These are phyloP conservation scores for Heliocybe sulcata DNA, from an alignment of 1,284 basidiomycete genomes.

Conservation along the genomic window DNA sequence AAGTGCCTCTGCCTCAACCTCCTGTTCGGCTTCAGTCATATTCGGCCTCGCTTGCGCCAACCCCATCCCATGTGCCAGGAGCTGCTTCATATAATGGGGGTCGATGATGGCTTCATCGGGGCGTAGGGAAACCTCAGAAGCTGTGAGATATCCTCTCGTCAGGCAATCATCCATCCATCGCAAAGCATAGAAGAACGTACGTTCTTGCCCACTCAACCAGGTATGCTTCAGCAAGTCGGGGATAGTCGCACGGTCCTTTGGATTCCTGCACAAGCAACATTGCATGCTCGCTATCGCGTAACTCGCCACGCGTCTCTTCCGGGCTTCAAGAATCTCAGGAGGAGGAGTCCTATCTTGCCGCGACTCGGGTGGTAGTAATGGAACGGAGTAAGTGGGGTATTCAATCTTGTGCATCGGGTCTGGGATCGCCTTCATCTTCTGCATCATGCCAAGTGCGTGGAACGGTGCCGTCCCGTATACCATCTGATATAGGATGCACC, in stretches of 20 bases:
- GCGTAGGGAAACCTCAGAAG: conserved; percentile 25
- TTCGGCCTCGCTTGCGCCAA: conserved; percentile 34
- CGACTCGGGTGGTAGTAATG: conserved; percentile 32
- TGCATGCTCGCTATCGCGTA: conserved; percentile 72
- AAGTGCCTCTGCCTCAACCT: conserved; percentile 40
- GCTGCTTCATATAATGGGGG: conserved; percentile 66
- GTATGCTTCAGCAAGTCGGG: conserved; percentile 63
- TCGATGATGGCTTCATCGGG: conserved; percentile 65
- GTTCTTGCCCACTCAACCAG: conserved; percentile 57
- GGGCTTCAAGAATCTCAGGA: conserved; percentile 52
- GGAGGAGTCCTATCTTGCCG: conserved; percentile 21
- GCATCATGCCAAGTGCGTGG: conserved; percentile 73
- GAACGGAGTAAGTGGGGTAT: conserved; percentile 62
- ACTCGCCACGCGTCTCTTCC: conserved; percentile 55
- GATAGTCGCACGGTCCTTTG: conserved; percentile 79
- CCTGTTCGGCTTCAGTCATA: conserved; percentile 31
- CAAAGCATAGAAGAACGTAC: conserved; percentile 20
- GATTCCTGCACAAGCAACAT: conserved; percentile 64
- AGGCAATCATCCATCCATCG: background rate
- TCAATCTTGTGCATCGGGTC: conserved; percentile 67
- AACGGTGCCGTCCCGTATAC: conserved; percentile 94
- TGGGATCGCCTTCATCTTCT: conserved; percentile 87
- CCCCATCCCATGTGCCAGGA: conserved; percentile 58
- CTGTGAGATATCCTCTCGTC: background rate
- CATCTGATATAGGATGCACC: conserved; percentile 98